phyloP scores from a whole-genome alignment of 2,329 filamentous ascomycete species.

The Eutypella sp. region DNA sequence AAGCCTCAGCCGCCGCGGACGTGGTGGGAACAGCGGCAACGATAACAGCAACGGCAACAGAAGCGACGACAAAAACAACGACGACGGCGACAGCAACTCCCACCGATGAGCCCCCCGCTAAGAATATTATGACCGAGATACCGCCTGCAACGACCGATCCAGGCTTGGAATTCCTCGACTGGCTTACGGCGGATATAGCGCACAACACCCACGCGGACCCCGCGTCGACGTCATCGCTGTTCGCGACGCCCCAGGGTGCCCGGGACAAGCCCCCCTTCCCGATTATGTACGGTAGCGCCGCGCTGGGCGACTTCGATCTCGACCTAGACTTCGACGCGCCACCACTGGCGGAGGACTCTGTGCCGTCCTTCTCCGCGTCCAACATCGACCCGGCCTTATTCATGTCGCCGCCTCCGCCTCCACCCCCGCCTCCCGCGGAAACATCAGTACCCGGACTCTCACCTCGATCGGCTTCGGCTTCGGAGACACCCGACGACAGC shows the following conservation, averaged over 20 bases:
- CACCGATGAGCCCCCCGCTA: conserved; percentile 8
- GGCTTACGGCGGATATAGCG: conserved; percentile 14
- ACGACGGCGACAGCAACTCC: too few species aligned
- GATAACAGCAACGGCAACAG: background rate
- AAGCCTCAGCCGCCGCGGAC: background rate
- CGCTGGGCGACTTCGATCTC: conserved; percentile 16
- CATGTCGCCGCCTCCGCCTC: background rate
- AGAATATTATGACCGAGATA: conserved; percentile 20
- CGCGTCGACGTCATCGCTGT: too few species aligned
- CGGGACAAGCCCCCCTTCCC: conserved; percentile 5
- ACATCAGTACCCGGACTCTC: conserved; percentile 21
- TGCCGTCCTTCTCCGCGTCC: conserved; percentile 13
- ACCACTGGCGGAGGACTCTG: conserved; percentile 7
- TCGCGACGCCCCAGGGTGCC: background rate
- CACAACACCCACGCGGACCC: conserved; percentile 5
- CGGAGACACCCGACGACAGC: conserved; percentile 18
- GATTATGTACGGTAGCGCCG: background rate
- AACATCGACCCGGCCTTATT: conserved; percentile 26
- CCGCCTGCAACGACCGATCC: conserved; percentile 22
- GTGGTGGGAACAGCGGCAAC: too few species aligned
- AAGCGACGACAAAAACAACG: conserved; percentile 8
- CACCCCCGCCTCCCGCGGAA: conserved; percentile 11
- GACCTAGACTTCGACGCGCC: conserved; percentile 16
- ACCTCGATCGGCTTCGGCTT: conserved; percentile 12
- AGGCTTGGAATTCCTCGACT: conserved; percentile 22